Conservation (phyloP, 106 monocot genomes). For the Dendrobium chrysotoxum region DNA sequence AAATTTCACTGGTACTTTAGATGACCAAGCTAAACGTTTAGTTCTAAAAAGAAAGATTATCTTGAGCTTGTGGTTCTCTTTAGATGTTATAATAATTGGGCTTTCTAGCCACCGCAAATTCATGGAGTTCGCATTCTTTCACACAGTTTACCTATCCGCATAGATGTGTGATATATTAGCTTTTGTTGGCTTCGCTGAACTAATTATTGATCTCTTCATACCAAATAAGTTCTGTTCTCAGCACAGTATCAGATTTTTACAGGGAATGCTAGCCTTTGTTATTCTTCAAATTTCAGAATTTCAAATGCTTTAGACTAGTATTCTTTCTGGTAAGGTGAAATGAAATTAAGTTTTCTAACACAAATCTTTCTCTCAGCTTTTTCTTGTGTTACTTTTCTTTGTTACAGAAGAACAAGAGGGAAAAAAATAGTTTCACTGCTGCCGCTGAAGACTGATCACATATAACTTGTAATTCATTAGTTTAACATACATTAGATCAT, state of each 20-base stretch:
- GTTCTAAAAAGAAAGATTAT: not conserved
- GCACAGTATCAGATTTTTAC: not conserved
- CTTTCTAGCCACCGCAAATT: not conserved
- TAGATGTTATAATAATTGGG: not conserved
- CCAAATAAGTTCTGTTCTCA: not conserved
- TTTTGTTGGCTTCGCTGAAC: not conserved
- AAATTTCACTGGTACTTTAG: not conserved
- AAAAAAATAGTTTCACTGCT: not conserved
- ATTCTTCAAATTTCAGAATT: not conserved
- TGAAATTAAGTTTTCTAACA: not conserved
- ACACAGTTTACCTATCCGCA: not conserved
- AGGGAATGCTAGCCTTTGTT: not conserved
- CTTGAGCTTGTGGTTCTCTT: not conserved
- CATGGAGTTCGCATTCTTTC: not conserved
- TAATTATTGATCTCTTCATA: not conserved
- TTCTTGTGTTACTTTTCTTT: not conserved
- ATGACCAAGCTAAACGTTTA: not conserved
- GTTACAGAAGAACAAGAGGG: not conserved
- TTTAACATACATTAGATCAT: slow-evolving; percentile 2
- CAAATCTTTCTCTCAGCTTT: not conserved
- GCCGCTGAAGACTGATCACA: not conserved
- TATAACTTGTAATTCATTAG: not conserved
- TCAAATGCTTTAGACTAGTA: not conserved
- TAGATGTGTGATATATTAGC: not conserved
- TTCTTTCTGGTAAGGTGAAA: not conserved